Conservation (phyloP, 1,139 yeast genomes). For the Ogataea hybrid region DNA sequence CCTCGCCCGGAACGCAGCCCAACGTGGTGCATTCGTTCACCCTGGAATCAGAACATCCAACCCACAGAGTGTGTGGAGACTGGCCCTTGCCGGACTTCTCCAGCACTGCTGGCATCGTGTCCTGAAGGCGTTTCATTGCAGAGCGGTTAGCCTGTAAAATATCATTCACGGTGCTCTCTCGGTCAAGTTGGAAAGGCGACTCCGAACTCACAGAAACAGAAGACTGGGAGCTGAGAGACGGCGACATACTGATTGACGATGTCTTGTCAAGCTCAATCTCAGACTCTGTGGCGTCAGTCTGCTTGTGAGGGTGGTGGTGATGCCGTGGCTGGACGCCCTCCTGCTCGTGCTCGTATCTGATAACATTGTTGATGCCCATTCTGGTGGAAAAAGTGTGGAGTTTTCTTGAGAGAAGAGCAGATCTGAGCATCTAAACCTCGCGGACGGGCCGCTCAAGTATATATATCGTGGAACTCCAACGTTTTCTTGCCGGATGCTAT, state of each 20-base stretch:
- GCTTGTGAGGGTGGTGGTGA: slow-evolving; percentile 11
- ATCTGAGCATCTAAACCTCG: slow-evolving; percentile 4
- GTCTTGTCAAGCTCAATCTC: slow-evolving; percentile 1
- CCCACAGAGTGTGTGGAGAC: slow-evolving; percentile 90
- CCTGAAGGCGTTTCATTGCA: slow-evolving; percentile 62
- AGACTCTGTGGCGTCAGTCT: not conserved
- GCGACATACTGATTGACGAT: slow-evolving; percentile 2
- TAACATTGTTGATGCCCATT: slow-evolving; percentile 26
- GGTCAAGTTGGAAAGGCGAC: slow-evolving; percentile 54
- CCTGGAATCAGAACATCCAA: slow-evolving; percentile 94
- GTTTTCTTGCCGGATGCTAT: not conserved
- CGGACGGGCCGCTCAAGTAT: not conserved
- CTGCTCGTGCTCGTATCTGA: slow-evolving; percentile 24
- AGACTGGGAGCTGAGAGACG: slow-evolving; percentile 12
- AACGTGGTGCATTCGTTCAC: slow-evolving; percentile 57
- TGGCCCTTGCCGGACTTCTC: slow-evolving; percentile 81
- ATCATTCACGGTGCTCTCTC: slow-evolving; percentile 60
- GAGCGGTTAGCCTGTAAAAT: slow-evolving; percentile 64
- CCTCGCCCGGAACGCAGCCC: slow-evolving; percentile 87
- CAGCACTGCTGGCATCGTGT: slow-evolving; percentile 63
- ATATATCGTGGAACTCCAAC: slow-evolving; percentile 1
- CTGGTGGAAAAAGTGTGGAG: slow-evolving; percentile 4
- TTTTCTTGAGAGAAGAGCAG: not conserved
- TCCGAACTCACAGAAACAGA: slow-evolving; percentile 6
- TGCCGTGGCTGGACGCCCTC: slow-evolving; percentile 11